These are phyloP conservation scores for Parasarocladium wereldwijsianum DNA, from an alignment of 2,329 filamentous ascomycete genomes.

Conservation along the genomic window DNA sequence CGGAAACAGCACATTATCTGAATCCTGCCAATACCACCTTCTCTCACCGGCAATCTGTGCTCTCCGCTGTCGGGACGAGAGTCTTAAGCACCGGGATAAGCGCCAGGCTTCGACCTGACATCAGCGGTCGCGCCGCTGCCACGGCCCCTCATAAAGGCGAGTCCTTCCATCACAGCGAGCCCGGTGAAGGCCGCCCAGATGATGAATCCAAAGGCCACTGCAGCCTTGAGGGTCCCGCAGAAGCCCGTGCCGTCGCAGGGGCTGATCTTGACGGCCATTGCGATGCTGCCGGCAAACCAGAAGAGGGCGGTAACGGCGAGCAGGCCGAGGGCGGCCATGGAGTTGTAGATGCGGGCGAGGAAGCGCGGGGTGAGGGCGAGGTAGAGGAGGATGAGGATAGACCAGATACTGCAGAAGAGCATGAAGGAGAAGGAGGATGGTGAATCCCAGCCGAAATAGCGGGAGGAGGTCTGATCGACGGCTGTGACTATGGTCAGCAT, in stretches of 20 bases:
- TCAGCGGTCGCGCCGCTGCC: constrained; percentile 13
- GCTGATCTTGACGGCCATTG: constrained; percentile 51
- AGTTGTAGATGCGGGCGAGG: constrained; percentile 45
- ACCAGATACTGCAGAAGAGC: constrained; percentile 68
- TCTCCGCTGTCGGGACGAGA: no score
- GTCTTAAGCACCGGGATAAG: constrained; percentile 4
- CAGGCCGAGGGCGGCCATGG: constrained; percentile 48
- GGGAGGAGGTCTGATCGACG: constrained; percentile 26
- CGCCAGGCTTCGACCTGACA: constrained; percentile 4
- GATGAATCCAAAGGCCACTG: constrained; percentile 51
- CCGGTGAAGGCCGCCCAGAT: constrained; percentile 38
- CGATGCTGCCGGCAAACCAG: constrained; percentile 81
- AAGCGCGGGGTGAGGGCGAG: constrained; percentile 53
- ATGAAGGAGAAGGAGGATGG: constrained; percentile 58
- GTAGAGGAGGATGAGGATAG: constrained; percentile 55
- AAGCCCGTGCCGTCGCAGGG: constrained; percentile 36
- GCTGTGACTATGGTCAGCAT: constrained; percentile 24
- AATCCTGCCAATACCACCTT: no score
- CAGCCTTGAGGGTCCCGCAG: constrained; percentile 49
- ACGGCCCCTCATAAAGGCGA: constrained; percentile 27
- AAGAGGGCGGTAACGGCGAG: constrained; percentile 68
- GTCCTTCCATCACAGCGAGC: constrained; percentile 29
- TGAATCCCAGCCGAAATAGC: constrained; percentile 13
- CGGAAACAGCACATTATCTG: no score
- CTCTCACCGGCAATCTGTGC: no score